These are phyloP conservation scores for Cercophora sp. DNA, from an alignment of 495 filamentous ascomycete genomes.

Conservation along the genomic window DNA sequence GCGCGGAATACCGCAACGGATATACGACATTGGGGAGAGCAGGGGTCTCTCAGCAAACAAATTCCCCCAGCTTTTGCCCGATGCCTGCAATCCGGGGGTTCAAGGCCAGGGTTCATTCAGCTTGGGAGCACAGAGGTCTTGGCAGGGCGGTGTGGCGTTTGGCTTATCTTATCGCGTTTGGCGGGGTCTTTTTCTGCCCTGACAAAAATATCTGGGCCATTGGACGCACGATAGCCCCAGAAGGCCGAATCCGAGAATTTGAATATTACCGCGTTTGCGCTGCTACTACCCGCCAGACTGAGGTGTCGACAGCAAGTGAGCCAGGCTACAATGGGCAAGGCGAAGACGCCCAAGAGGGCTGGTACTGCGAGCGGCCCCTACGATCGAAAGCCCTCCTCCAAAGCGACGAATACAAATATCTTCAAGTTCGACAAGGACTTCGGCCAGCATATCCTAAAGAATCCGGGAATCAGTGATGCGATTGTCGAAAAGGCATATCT, in stretches of 20 bases:
- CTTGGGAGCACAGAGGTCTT: background rate
- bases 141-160: slow-evolving; percentile 11
- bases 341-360: slow-evolving; percentile 58
- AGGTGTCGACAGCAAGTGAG: too few relatives aligned
- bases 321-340: slow-evolving; percentile 57
- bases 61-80: too few relatives aligned
- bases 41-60: too few relatives aligned
- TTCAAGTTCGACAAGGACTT: slow-evolving; percentile 62
- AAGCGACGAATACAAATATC: slow-evolving; percentile 66
- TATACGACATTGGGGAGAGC: too few relatives aligned
- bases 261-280: too few relatives aligned
- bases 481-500: slow-evolving; percentile 82
- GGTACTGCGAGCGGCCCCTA: slow-evolving; percentile 54
- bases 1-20: too few relatives aligned
- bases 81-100: too few relatives aligned
- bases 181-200: slow-evolving; percentile 30
- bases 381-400: slow-evolving; percentile 35
- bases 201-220: slow-evolving; percentile 19
- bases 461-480: slow-evolving; percentile 84
- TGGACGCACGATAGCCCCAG: background rate
- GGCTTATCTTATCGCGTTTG: slow-evolving; percentile 25
- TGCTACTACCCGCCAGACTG: too few relatives aligned
- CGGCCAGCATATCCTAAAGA: slow-evolving; percentile 92
- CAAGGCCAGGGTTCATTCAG: too few relatives aligned
- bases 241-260: too few relatives aligned